Evolutionary conservation across 768 basidiomycete genomes (phyloP).

Genomic region (Lanmaoa rubissima): DNA sequence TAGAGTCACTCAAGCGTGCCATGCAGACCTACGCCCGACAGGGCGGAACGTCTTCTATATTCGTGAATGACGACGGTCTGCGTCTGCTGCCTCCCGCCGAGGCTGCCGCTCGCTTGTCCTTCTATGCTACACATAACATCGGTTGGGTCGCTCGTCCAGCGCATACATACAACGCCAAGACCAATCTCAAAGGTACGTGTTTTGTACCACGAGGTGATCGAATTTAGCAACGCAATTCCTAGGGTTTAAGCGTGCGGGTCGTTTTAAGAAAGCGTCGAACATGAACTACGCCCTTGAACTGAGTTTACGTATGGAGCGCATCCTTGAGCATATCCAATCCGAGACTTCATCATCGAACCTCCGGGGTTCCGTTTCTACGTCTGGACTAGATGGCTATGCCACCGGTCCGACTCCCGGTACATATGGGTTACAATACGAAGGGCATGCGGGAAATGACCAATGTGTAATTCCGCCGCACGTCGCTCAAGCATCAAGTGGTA

Average conservation of each 20-base stretch:
- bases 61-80: constrained; percentile 64
- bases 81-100: constrained; percentile 48
- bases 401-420: constrained; percentile 36
- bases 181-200: constrained; percentile 46
- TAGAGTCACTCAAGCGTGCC: constrained; percentile 55
- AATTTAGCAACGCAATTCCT: background rate
- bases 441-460: constrained; percentile 61
- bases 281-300: constrained; percentile 75
- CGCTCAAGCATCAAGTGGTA: constrained; percentile 14
- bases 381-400: constrained; percentile 21
- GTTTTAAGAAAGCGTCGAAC: constrained; percentile 94
- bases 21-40: constrained; percentile 66
- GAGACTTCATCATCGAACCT: constrained; percentile 22
- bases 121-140: constrained; percentile 56
- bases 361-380: constrained; percentile 24
- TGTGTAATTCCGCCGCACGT: constrained; percentile 26
- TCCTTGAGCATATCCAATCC: constrained; percentile 31
- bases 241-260: constrained; percentile 51
- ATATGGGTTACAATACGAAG: constrained; percentile 67
- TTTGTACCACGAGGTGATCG: constrained; percentile 35
- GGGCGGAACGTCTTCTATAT: constrained; percentile 57
- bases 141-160: constrained; percentile 60
- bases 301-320: constrained; percentile 36
- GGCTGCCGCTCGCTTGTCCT: constrained; percentile 45
- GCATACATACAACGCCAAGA: constrained; percentile 42